phyloP scores from a whole-genome alignment of 1,139 yeast genomes.

The Zygoascus hellenicus region DNA sequence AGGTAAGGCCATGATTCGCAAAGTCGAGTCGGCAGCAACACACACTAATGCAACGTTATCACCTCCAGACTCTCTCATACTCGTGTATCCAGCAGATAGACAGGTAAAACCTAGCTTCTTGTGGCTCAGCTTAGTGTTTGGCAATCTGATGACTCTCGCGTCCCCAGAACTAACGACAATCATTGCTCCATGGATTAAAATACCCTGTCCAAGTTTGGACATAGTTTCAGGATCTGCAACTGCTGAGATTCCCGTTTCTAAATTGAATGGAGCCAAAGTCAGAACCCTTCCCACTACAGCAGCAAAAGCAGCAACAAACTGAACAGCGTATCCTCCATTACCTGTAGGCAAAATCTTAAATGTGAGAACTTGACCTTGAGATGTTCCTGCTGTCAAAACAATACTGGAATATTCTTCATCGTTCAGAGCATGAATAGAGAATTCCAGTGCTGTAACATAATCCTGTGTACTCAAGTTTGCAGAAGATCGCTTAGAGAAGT shows the following conservation, averaged over 20 bases:
- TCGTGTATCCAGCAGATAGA: conserved; percentile 56
- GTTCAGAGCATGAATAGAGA: conserved; percentile 59
- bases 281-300: conserved; percentile 47
- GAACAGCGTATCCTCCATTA: conserved; percentile 63
- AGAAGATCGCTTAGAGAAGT: conserved; percentile 15
- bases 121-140: conserved; percentile 49
- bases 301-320: conserved; percentile 46
- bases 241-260: conserved; percentile 53
- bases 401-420: conserved; percentile 68
- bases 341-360: conserved; percentile 64
- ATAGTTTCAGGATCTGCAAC: conserved; percentile 57
- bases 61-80: conserved; percentile 32
- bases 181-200: conserved; percentile 56
- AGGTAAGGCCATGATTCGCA: conserved; percentile 47
- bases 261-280: conserved; percentile 54
- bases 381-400: conserved; percentile 70
- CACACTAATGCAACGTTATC: conserved; percentile 42
- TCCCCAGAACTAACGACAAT: conserved; percentile 57
- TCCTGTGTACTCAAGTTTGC: conserved; percentile 16
- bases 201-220: conserved; percentile 57
- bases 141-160: conserved; percentile 56
- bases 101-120: conserved; percentile 37
- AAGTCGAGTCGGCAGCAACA: conserved; percentile 37
- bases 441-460: conserved; percentile 58
- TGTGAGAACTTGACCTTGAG: conserved; percentile 63